Evolutionary conservation across 768 basidiomycete species (phyloP).

Genomic region (Pholiota microspora): DNA sequence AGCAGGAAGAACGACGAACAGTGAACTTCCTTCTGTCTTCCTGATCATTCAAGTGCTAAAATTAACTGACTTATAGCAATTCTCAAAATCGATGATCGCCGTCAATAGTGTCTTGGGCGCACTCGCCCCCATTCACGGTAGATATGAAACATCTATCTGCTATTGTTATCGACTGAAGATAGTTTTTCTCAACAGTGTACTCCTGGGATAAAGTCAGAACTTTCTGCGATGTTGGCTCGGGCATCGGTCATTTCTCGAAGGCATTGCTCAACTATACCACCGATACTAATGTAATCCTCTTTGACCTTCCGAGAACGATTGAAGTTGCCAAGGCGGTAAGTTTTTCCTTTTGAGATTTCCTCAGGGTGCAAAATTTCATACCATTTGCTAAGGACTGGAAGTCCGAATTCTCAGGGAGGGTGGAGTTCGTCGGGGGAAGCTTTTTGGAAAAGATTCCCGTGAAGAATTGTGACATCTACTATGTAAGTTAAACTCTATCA

Average conservation of each 20-base stretch:
- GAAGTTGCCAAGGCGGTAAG: conserved; percentile 9
- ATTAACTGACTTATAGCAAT: neutral
- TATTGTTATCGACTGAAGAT: neutral
- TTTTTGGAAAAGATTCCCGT: conserved; percentile 36
- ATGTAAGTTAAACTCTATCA: conserved; percentile 3
- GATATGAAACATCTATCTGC: neutral
- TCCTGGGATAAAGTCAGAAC: conserved; percentile 8
- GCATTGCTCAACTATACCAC: conserved; percentile 4
- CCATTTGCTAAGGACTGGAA: conserved; percentile 6
- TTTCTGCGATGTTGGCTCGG: conserved; percentile 14
- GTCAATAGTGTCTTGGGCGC: conserved; percentile 2
- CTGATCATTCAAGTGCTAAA: neutral
- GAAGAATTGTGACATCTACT: conserved; percentile 34
- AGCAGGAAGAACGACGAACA: conserved; percentile 6
- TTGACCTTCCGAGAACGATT: conserved; percentile 12
- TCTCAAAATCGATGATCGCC: conserved; percentile 5
- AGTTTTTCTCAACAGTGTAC: conserved; percentile 1
- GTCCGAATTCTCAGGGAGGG: conserved; percentile 6
- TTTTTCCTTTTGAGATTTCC: neutral
- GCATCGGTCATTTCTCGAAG: conserved; percentile 11
- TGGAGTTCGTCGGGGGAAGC: conserved; percentile 19
- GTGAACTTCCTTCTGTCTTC: neutral
- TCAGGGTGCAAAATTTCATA: neutral
- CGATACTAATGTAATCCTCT: conserved; percentile 2
- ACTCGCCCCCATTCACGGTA: conserved; percentile 4